Conservation (phyloP, 257 asterid genomes). For the Osmanthus fragrans region DNA sequence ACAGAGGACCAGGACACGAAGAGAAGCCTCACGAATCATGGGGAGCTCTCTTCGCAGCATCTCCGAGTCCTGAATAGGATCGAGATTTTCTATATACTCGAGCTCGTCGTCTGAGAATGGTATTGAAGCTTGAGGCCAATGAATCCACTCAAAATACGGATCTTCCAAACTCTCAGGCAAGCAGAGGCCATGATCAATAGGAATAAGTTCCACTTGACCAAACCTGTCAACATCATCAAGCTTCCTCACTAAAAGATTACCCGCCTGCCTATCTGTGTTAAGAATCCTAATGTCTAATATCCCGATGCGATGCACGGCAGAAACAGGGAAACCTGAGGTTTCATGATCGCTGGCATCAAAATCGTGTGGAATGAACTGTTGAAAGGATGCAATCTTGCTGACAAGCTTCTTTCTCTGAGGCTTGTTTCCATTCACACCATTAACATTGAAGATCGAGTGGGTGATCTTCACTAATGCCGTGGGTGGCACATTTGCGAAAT, state of each 20-base stretch:
- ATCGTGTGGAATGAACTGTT: constrained; percentile 79
- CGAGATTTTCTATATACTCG: constrained; percentile 69
- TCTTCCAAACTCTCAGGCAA: constrained; percentile 91
- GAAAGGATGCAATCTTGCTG: constrained; percentile 93
- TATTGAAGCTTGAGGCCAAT: constrained; percentile 98
- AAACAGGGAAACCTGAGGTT: constrained; percentile 86
- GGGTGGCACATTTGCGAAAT: constrained; percentile 91
- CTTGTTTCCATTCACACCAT: constrained; percentile 72
- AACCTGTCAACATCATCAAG: constrained; percentile 76
- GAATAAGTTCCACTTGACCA: constrained; percentile 84
- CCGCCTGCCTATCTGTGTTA: constrained; percentile 95
- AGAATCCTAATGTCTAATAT: constrained; percentile 89
- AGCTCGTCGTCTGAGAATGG: constrained; percentile 95
- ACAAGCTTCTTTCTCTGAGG: constrained; percentile 56
- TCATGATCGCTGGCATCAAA: constrained; percentile 96
- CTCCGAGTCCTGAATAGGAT: constrained; percentile 66
- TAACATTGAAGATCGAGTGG: constrained; percentile 78
- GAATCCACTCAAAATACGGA: constrained; percentile 98
- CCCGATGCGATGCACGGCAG: constrained; percentile 90
- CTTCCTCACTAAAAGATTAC: constrained; percentile 92
- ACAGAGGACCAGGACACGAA: constrained; percentile 73
- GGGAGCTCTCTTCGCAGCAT: constrained; percentile 88
- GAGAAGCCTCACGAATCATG: constrained; percentile 89
- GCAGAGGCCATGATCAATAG: constrained; percentile 96
- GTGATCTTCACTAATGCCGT: constrained; percentile 95